Percentiles rank a stretch among this genome's conserved stretches.
These are phyloP conservation scores for Penicillium hesseltinei DNA, from an alignment of 2,329 filamentous ascomycete species.

Conservation along the genomic window DNA sequence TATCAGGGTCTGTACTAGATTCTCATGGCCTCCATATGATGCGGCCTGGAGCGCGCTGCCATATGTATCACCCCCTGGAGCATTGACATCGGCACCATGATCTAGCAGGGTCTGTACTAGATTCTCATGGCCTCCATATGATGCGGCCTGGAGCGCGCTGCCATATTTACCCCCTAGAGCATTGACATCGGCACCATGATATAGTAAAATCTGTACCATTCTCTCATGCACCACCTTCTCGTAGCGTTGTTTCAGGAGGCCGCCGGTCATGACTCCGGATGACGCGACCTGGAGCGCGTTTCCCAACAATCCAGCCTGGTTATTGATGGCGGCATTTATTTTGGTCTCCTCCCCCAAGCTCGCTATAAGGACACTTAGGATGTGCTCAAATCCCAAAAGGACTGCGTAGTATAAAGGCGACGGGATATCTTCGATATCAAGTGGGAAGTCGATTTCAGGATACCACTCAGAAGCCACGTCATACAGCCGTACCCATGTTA, in stretches of 20 bases:
- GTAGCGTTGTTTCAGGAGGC: no score
- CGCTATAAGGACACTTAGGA: not conserved
- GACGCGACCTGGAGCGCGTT: slow-evolving; percentile 4
- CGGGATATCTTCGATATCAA: not conserved
- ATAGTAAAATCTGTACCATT: not conserved
- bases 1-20: slow-evolving; percentile 1
- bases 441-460: rapidly evolving
- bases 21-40: not conserved
- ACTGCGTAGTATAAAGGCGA: slow-evolving; percentile 9
- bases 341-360: not conserved
- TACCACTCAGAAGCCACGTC: not conserved
- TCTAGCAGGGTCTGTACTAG: not conserved
- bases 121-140: not conserved
- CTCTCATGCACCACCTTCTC: no score
- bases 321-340: not conserved
- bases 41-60: slow-evolving; percentile 4
- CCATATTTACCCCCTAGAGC: not conserved
- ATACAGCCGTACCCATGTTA: not conserved
- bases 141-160: slow-evolving; percentile 2
- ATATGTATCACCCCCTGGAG: not conserved
- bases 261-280: no score
- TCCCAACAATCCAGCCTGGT: not conserved
- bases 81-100: not conserved
- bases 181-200: slow-evolving; percentile 1
- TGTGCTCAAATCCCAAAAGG: slow-evolving; percentile 2